Conservation (phyloP, 331 rosid genomes). For the Malus hybrid region DNA sequence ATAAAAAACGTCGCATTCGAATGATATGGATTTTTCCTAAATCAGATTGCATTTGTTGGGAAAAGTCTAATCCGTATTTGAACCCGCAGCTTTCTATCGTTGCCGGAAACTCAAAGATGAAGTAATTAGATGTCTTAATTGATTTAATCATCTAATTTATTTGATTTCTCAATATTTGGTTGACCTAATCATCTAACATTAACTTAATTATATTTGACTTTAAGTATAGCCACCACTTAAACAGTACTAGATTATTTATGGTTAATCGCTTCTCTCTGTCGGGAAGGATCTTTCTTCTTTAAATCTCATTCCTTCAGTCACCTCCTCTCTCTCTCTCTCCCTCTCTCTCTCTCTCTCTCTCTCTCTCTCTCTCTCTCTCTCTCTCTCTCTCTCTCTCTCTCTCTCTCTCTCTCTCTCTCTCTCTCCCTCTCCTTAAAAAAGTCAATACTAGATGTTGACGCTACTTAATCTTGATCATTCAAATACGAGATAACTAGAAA, state of each 20-base stretch:
- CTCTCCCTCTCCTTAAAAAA: no score
- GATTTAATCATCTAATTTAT: not conserved
- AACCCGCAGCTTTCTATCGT: not conserved
- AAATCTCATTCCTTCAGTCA: no score
- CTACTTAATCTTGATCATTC: no score
- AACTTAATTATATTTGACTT: not conserved
- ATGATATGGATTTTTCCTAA: not conserved
- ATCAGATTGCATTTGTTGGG: not conserved
- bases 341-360: no score
- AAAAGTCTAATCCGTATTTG: not conserved
- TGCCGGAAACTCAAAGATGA: not conserved
- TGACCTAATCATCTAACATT: not conserved
- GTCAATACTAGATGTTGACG: no score
- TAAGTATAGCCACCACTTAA: not conserved
- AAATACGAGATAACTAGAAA: no score
- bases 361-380: no score
- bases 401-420: no score
- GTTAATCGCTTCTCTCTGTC: not conserved
- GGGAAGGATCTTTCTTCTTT: no score
- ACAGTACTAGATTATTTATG: not conserved
- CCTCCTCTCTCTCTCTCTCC: no score
- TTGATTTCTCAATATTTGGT: not conserved
- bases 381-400: no score
- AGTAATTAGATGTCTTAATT: not conserved
- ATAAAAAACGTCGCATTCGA: not conserved